Evolutionary conservation across 331 rosid species (phyloP), one percentile per base, ranked within the genome.

Genomic region (Pyracantha coccinea): DNA sequence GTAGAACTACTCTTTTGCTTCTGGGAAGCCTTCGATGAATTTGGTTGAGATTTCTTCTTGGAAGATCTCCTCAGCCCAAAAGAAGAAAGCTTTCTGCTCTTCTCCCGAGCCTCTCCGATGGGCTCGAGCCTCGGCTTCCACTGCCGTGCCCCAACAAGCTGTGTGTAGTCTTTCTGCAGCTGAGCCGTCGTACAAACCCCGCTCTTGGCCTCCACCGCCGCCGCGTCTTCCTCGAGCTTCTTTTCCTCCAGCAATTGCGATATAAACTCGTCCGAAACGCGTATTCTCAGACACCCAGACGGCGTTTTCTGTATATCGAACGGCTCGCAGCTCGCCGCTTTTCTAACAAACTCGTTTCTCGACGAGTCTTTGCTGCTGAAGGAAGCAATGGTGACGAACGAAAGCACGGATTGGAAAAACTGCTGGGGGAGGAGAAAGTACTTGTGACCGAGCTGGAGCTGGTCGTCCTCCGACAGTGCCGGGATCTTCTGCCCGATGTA

Each of bases 401-500:
- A 81, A 31, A 84, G 88, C 8, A 50, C 85, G 1, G 88, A 75
- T 12, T 80, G 75, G 78, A 84, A 84, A 9, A 80, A 77, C 13
- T 79, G 79, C 6, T 78, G 63, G 2, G 88, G 88, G 1, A 84
- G 77, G 10, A 84, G 85, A 24, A 84, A 84, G 32, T 84, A 84
- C 64, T 81, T 75, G 25, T 78, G 81, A 25, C 88, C 88, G 16
- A 75, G 79, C 19, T 78, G 81, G 21, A 84, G 85, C 53, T 71
- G 71, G 38, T 81, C 79, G 41, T 75, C 29, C 8, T 78, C 81
- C 17, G 88, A 68, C 6, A 84, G 83, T 5, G 85, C 72, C 1
- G 81, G 88, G 78, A 84, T 81, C 70, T 84, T 84, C 77, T 75
- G 85, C 7, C 88, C 88, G 33, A 84, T 81, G 77, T 81, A 84